Conservation (phyloP, 768 basidiomycete genomes). For the Boletales sp. region DNA sequence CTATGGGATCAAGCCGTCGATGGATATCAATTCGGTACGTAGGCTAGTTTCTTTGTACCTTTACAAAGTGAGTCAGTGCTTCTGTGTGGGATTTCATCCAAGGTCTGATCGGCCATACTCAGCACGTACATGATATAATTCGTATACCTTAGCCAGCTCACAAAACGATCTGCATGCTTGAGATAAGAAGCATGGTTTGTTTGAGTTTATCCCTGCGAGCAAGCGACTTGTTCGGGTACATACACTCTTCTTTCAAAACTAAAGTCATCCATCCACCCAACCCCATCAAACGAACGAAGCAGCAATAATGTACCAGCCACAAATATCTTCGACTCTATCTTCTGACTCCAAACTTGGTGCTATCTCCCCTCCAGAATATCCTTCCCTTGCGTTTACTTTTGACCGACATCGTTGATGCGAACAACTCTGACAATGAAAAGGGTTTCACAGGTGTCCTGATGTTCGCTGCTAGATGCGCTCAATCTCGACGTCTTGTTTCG, state of each 20-base stretch:
- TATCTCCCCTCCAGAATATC: conserved; percentile 15
- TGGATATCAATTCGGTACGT: conserved; percentile 15
- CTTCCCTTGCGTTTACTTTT: conserved; percentile 23
- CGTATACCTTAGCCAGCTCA: no score
- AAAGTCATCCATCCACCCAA: background rate
- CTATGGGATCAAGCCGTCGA: conserved; percentile 74
- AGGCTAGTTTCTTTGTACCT: background rate
- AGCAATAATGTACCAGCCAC: background rate
- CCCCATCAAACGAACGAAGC: background rate
- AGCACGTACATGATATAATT: no score
- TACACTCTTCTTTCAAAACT: background rate
- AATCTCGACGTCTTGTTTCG: background rate
- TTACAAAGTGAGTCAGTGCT: conserved; percentile 1
- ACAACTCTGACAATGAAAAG: conserved; percentile 18
- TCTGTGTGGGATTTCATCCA: no score
- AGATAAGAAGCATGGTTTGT: no score
- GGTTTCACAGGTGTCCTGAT: conserved; percentile 18
- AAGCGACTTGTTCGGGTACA: no score
- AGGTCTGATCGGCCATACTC: no score
- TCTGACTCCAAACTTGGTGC: conserved; percentile 14
- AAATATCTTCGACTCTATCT: background rate
- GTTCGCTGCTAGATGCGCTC: conserved; percentile 2
- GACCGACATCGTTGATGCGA: conserved; percentile 17
- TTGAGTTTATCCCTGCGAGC: no score
- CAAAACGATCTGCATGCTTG: no score